Base-by-base conservation (phyloP, 169 alveolate genomes). In the Cryptosporidium bovis region DNA sequence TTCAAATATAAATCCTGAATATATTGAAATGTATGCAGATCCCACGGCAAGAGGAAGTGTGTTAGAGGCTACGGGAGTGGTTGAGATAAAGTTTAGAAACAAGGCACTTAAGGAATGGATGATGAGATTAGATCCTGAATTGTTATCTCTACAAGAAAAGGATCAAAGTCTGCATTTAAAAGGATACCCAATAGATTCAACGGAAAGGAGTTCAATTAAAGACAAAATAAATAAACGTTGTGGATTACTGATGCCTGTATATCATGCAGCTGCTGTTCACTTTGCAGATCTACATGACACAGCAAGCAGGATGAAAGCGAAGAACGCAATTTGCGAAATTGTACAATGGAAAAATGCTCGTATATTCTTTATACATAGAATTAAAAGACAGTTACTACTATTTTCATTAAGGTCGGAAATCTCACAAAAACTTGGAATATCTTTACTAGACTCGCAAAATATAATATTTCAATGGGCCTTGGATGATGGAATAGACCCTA, bases 221-320 rank as follows among this genome's bases (percentile, higher is more conserved):
- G 84, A 90, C 34, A 82, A 92, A 60, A 90, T 87, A 27, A 93
- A 90, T 65, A 89, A 53, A 27, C 83, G 92, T 50, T 91, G 90
- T 64, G 82, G 90, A 24, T 91, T 90, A 34, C 34, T 92, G 7
- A 53, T 85, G 36, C 93, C 94, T 18, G 92, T 90, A 64, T 92
- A 92, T 85, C 83, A 66, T 60, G 82, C 83, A 13, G 90, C 83
- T 24, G 94, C 96, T 12, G 93, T 90, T 53, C 87, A 83, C 82
- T 94, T 91, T 69, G 96, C 96, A 10, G 97, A 94, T 64, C 66
- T 94, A 62, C 97, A 94, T 64, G 97, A 94, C 66, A 91, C 94
- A 10, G 92, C 96, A 1, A 90, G 83, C 62, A 94, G 97, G 65
- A 94, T 94, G 97, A 92, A 93, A 55, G 93, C 95, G 16, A 90